phyloP scores from a whole-genome alignment of 78 protist genomes.

The Acrasis kona region DNA sequence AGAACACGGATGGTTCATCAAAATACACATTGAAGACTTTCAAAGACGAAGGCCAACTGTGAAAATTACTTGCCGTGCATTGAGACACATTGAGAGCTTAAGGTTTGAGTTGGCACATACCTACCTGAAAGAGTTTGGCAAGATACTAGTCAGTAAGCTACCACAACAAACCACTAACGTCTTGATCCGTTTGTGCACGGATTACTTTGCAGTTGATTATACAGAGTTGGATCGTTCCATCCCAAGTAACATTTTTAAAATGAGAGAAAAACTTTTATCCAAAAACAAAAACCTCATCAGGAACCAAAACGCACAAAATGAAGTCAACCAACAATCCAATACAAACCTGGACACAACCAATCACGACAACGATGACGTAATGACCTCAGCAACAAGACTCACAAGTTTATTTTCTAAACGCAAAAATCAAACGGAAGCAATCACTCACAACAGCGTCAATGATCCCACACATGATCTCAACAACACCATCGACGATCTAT shows the following conservation, averaged over 20 bases:
- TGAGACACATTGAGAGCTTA: constrained; percentile 50
- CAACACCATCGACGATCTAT: neutral
- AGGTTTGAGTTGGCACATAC: constrained; percentile 30
- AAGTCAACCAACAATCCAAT: too few species aligned
- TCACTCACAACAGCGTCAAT: neutral
- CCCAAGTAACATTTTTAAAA: neutral
- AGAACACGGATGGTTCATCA: constrained; percentile 68
- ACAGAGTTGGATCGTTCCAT: neutral
- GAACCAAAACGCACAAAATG: too few species aligned
- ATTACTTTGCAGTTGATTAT: constrained; percentile 17
- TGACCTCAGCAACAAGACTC: too few species aligned
- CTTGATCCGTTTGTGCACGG: constrained; percentile 61
- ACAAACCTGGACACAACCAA: too few species aligned
- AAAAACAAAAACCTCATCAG: too few species aligned
- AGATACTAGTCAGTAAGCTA: constrained; percentile 33
- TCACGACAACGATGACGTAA: too few species aligned
- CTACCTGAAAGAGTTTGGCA: constrained; percentile 63
- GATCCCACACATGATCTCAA: neutral
- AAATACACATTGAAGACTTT: constrained; percentile 67
- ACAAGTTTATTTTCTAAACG: neutral
- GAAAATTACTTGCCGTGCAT: constrained; percentile 41
- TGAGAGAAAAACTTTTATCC: neutral
- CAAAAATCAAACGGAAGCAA: neutral
- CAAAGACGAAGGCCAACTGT: neutral
- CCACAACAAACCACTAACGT: constrained; percentile 60